phyloP scores from a whole-genome alignment of 306 rosid genomes.

The Quercus wislizeni region DNA sequence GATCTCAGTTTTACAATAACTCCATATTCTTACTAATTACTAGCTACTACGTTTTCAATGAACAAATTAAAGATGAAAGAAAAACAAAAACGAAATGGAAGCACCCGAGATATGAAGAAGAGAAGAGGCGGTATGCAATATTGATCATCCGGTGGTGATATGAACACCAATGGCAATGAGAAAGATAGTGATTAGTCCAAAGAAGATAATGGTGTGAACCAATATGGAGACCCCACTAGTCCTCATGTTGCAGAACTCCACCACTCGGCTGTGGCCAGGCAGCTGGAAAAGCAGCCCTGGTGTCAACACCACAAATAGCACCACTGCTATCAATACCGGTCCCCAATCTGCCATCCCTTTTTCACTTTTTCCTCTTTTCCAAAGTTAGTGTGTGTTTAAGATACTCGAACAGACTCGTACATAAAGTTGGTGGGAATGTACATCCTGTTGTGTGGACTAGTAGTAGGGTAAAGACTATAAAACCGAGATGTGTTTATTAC shows the following conservation, averaged over 20 bases:
- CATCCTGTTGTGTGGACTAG: too few relatives aligned
- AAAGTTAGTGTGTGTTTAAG: neutral
- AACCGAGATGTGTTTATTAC: too few relatives aligned
- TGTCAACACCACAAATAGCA: conserved; percentile 60
- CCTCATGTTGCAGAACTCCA: conserved; percentile 57
- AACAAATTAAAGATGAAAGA: neutral
- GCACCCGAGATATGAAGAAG: neutral
- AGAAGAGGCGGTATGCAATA: neutral
- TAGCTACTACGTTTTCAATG: neutral
- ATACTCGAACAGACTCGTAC: neutral
- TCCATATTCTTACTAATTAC: too few relatives aligned
- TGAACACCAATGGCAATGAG: conserved; percentile 77
- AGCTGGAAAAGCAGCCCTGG: conserved; percentile 77
- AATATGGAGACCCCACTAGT: conserved; percentile 70
- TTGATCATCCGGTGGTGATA: conserved; percentile 39
- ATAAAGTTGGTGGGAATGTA: too few relatives aligned
- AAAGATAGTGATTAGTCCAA: conserved; percentile 64
- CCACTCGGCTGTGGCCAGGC: conserved; percentile 61
- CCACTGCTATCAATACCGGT: conserved; percentile 53
- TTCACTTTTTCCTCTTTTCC: neutral
- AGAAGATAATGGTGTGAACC: conserved; percentile 71
- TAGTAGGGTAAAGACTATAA: too few relatives aligned
- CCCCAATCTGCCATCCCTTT: conserved; percentile 78
- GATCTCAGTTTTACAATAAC: too few relatives aligned
- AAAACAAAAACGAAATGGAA: neutral